Evolutionary conservation across 2,329 filamentous ascomycete species (phyloP).

Genomic region (Pseudogymnoascus sp.): DNA sequence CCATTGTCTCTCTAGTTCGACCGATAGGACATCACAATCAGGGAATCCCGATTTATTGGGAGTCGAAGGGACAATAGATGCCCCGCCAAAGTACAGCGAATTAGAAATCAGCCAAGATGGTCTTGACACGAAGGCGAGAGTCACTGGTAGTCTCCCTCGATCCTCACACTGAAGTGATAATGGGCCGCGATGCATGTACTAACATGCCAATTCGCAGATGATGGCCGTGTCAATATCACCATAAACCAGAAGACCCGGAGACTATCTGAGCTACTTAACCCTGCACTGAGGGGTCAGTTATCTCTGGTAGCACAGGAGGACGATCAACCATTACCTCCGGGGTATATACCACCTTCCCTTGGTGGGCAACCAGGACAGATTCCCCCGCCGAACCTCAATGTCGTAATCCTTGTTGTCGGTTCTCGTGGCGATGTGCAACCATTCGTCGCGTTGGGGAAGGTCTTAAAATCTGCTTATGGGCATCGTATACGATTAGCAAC

Average conservation of each 20-base stretch:
- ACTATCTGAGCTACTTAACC: constrained; percentile 60
- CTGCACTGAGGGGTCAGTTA: constrained; percentile 53
- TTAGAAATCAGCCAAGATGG: constrained; percentile 55
- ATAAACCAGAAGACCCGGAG: constrained; percentile 64
- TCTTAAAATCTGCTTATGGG: constrained; percentile 55
- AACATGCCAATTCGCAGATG: constrained; percentile 39
- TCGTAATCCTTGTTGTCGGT: constrained; percentile 70
- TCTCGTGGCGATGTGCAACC: constrained; percentile 71
- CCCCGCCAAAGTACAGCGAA: constrained; percentile 10
- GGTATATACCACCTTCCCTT: constrained; percentile 67
- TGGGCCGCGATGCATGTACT: background rate
- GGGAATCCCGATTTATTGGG: background rate
- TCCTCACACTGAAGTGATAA: constrained; percentile 8
- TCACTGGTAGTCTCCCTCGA: constrained; percentile 40
- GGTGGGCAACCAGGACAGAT: constrained; percentile 56
- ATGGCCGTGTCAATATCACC: constrained; percentile 73
- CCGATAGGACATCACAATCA: background rate
- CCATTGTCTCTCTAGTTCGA: background rate
- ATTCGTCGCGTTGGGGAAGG: constrained; percentile 62
- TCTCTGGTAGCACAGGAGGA: constrained; percentile 36
- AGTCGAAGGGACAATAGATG: background rate
- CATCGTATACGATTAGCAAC: constrained; percentile 70
- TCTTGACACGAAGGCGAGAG: constrained; percentile 53
- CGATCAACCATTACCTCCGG: constrained; percentile 48
- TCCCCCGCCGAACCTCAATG: constrained; percentile 54